Conservation (phyloP, 73 alveolate genomes). For the Paramecium sexaurelia region DNA sequence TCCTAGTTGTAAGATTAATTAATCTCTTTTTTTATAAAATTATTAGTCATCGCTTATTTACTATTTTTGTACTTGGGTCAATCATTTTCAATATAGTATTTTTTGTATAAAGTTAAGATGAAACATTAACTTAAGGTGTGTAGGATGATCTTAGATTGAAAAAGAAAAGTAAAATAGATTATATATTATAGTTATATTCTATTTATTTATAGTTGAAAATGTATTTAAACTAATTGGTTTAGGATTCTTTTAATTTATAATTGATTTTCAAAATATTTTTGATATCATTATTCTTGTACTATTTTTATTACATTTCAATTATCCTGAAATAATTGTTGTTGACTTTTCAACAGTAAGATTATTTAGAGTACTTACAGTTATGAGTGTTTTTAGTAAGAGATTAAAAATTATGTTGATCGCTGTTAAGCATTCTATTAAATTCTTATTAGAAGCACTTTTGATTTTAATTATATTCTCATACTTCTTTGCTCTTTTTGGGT, state of each 20-base stretch:
- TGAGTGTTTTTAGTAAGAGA: not conserved
- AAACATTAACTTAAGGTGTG: not conserved
- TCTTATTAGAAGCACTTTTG: not conserved
- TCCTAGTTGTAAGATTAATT: not conserved
- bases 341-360: slow-evolving; percentile 24
- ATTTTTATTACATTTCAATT: not conserved
- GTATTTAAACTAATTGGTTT: not conserved
- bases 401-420: not conserved
- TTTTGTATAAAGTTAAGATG: slow-evolving; percentile 23
- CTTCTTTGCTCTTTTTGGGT: slow-evolving; percentile 38
- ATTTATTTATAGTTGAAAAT: slow-evolving; percentile 23
- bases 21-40: not conserved
- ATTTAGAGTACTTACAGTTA: not conserved
- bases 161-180: not conserved
- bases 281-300: slow-evolving; percentile 26
- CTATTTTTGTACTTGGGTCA: not conserved
- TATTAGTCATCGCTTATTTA: not conserved
- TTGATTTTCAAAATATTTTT: not conserved
- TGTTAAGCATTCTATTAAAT: not conserved
- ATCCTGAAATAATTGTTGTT: not conserved
- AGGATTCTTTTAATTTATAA: not conserved
- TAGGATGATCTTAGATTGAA: not conserved
- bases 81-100: not conserved
- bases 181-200: not conserved
- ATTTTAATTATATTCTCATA: not conserved